Evolutionary conservation across 257 asterid species (phyloP), one percentile per base, ranked within the genome.

Genomic region (Solanum raphanifolium): DNA sequence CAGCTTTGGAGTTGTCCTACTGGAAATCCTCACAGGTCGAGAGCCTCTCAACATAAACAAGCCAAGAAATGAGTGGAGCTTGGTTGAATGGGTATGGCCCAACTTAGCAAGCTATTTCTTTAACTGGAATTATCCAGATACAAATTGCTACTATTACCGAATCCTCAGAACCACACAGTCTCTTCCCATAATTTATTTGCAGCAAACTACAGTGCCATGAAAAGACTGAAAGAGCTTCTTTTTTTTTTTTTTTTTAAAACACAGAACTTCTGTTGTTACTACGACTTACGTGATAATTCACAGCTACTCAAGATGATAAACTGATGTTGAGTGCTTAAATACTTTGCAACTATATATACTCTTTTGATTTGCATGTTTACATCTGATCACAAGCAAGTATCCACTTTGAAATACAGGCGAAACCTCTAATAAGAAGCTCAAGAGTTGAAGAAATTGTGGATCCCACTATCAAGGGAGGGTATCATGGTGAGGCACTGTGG

Each of bases 1-100:
- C 87, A 96, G 98, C 94, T 96, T 95, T 31, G 98, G 94, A 69
- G 93, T 92, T 83, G 93, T 92, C 46, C 87, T 96, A 84, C 92
- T 96, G 82, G 98, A 96, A 90, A 93, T 95, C 55, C 88, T 94
- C 62, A 94, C 94, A 82, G 96, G 98, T 8, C 91, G 98, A 76
- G 98, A 95, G 78, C 98, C 98, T 88, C 98, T 95, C 89, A 94
- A 95, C 88, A 90, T 94, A 86, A 90, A 87, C 87, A 93, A 97
- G 93, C 98, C 98, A 85, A 91, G 94, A 48, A 90, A 91, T 41
- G 98, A 95, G 88, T 96, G 98, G 98, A 96, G 98, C 89, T 86
- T 93, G 90, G 95, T 95, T 69, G 98, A 96, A 93, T 96, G 98
- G 98, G 98, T 96, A 94, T 84, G 92, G 6, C 65, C 76, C 90